Conservation (phyloP, 2,329 filamentous ascomycete genomes). For the Trichophyton equinum region DNA sequence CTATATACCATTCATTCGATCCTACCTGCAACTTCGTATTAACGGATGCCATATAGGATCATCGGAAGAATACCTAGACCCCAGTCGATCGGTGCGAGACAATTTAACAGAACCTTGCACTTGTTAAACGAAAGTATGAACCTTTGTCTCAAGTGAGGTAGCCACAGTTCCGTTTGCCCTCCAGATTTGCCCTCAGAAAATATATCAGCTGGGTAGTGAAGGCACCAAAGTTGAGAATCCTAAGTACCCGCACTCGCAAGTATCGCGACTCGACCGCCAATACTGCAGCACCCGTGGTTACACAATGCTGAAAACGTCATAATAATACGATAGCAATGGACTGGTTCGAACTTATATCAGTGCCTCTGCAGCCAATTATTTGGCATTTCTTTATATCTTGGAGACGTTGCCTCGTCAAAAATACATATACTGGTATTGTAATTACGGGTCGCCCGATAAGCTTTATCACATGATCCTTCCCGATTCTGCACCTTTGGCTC, state of each 20-base stretch:
- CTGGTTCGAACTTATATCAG: not conserved
- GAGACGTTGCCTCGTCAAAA: not conserved
- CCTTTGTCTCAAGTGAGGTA: constrained; percentile 26
- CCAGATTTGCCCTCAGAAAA: not conserved
- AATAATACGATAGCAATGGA: not conserved
- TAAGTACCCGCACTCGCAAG: not conserved
- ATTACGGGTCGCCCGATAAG: not conserved
- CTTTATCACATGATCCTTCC: not conserved
- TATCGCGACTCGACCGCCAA: not conserved
- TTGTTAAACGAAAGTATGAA: constrained; percentile 38
- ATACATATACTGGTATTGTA: not conserved
- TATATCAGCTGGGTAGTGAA: not conserved
- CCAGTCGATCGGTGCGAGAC: constrained; percentile 26
- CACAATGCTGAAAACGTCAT: not conserved
- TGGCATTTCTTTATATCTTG: not conserved
- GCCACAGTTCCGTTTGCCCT: not conserved
- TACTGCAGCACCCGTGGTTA: not conserved
- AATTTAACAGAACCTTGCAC: constrained; percentile 34
- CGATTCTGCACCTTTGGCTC: not conserved
- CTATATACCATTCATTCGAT: not conserved
- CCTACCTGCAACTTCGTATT: not conserved
- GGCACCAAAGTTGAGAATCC: not conserved
- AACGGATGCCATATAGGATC: not conserved
- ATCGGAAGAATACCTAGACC: not conserved
- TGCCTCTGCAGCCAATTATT: not conserved